phyloP scores from a whole-genome alignment of 2,329 filamentous ascomycete species.

The Pleurostoma richardsiae region DNA sequence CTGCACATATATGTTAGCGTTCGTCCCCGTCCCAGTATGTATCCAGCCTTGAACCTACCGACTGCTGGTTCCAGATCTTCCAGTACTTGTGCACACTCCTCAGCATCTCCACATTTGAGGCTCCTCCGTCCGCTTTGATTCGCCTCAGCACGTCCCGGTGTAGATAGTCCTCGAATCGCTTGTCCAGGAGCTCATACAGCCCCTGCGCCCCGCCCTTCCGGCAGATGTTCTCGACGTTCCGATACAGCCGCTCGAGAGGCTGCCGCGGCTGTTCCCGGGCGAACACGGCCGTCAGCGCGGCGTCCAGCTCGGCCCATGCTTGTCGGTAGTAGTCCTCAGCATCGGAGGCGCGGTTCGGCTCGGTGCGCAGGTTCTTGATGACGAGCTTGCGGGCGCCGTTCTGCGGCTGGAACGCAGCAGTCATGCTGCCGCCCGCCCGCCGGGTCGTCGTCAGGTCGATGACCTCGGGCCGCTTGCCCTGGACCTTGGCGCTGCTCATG shows the following conservation, averaged over 20 bases:
- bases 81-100: constrained; percentile 54
- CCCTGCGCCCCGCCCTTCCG: constrained; percentile 66
- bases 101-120: constrained; percentile 59
- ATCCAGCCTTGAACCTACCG: constrained; percentile 45
- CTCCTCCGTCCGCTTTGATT: constrained; percentile 44
- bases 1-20: constrained; percentile 29
- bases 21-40: background rate
- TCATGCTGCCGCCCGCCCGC: constrained; percentile 11
- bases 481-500: constrained; percentile 18
- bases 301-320: constrained; percentile 68
- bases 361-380: constrained; percentile 83
- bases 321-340: constrained; percentile 74
- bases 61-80: constrained; percentile 72
- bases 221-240: constrained; percentile 88
- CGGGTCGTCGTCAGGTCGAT: constrained; percentile 38
- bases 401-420: constrained; percentile 61
- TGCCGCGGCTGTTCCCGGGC: constrained; percentile 53
- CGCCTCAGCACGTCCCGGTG: constrained; percentile 51
- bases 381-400: constrained; percentile 77
- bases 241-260: constrained; percentile 85
- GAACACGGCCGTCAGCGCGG: constrained; percentile 71
- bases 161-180: constrained; percentile 64
- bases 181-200: constrained; percentile 62
- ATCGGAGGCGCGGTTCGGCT: constrained; percentile 50
- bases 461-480: constrained; percentile 30